Evolutionary conservation across 2,329 filamentous ascomycete species (phyloP), one percentile per base, ranked within the genome.

Genomic region (Sporothrix dimorphospora): DNA sequence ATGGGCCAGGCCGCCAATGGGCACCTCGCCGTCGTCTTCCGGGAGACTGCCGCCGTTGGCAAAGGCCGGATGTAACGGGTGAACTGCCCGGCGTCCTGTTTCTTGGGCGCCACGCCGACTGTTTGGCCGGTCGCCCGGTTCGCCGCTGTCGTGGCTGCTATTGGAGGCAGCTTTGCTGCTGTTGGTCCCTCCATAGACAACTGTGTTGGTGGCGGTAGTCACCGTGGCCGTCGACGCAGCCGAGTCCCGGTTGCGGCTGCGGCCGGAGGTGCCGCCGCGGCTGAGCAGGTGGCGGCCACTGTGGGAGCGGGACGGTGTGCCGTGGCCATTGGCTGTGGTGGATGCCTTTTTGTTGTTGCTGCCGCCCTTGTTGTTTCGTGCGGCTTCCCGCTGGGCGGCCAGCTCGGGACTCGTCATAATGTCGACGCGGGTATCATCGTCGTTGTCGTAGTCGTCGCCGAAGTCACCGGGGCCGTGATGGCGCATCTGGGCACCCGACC

Each of bases 331-430:
- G 19, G 14, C 19, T n/a, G 61, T 14, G 11, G 53, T 4, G 4
- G 40, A 3, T 30, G 59, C 38, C 38, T 47, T 66, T 19, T 47
- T 34, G 38, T 6, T 66, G 24, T 24, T 11, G 61, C 21, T 47
- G 21, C 42, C n/a, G 61, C 61, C 38, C 16, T 65, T 65, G 21
- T 47, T 65, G 40, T 65, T 45, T 19, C 65, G 27, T 6, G 65
- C 65, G 8, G 63, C 59, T 19, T 45, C 24, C 16, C 77, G 70
- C 69, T 75, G 79, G 59, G 74, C 78, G 14, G 77, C 77, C 7
- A 82, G 71, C 63, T 84, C 81, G 0, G 83, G 83, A 3, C 81
- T 82, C 0, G 81, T 81, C 82, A 84, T 84, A 74, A 84, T 85
- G 12, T 82, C 83, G 24, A 81, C 75, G 12, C 79, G 79, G 8